A percentile compares a stretch with the other conserved stretches of the same genome.
Conservation (phyloP, 108 stramenopile species). For the Skeletonema menzelii region DNA sequence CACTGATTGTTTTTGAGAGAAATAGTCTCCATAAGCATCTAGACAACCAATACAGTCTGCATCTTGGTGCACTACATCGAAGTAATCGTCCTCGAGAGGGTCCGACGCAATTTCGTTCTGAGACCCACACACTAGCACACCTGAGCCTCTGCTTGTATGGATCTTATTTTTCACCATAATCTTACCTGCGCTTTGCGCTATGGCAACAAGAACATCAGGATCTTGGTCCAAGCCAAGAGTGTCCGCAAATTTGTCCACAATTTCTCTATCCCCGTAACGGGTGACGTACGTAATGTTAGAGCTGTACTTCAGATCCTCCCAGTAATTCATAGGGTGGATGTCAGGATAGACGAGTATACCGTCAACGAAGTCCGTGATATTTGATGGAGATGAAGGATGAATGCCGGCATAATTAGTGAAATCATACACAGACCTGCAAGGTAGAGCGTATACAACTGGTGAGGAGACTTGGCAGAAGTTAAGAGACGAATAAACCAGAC, state of each 20-base stretch:
- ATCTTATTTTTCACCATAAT: conserved; percentile 23
- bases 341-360: conserved; percentile 33
- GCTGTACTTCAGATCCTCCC: neutral
- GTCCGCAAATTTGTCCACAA: conserved; percentile 40
- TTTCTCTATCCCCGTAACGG: conserved; percentile 40
- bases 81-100: conserved; percentile 42
- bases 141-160: conserved; percentile 16
- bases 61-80: conserved; percentile 33
- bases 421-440: conserved; percentile 31
- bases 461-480: neutral
- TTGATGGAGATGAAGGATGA: conserved; percentile 20
- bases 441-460: neutral
- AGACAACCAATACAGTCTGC: conserved; percentile 41
- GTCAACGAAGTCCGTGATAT: conserved; percentile 12
- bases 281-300: conserved; percentile 8
- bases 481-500: neutral
- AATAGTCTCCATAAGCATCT: conserved; percentile 40
- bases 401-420: conserved; percentile 22
- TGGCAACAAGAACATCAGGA: conserved; percentile 14
- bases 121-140: conserved; percentile 48
- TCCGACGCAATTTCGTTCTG: conserved; percentile 55
- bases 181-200: conserved; percentile 20
- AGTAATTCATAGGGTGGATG: conserved; percentile 30
- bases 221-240: conserved; percentile 14
- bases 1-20: conserved; percentile 39